A percentile compares a stretch with the other conserved stretches of the same genome.
These are phyloP conservation scores for Dipodascopsis uninucleata DNA, from an alignment of 805 yeast species.

Conservation along the genomic window DNA sequence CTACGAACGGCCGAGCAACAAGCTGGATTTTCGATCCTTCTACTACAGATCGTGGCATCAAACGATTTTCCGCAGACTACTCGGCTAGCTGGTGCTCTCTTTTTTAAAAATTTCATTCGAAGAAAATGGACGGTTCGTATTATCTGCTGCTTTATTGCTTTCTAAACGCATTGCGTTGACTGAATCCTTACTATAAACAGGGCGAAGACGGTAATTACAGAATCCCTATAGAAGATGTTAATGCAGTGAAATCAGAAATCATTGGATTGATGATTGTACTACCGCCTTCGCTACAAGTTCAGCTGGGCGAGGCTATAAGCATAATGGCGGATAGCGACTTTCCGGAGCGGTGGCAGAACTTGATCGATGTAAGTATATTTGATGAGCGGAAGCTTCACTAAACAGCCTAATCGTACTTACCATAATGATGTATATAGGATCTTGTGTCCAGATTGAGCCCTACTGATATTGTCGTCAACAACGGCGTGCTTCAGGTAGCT, in stretches of 20 bases:
- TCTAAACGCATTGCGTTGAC: not conserved
- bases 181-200: slow-evolving; percentile 1
- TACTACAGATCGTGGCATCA: slow-evolving; percentile 75
- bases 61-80: slow-evolving; percentile 49
- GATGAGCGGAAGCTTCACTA: not conserved
- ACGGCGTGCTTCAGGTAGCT: slow-evolving; percentile 85
- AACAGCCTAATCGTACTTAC: slow-evolving; percentile 3
- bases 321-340: slow-evolving; percentile 94
- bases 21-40: slow-evolving; percentile 70
- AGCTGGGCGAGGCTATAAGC: slow-evolving; percentile 90
- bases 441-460: slow-evolving; percentile 62
- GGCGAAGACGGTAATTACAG: slow-evolving; percentile 82
- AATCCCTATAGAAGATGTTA: slow-evolving; percentile 58
- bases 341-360: slow-evolving; percentile 81
- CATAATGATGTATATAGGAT: slow-evolving; percentile 35
- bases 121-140: slow-evolving; percentile 58
- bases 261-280: slow-evolving; percentile 79
- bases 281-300: slow-evolving; percentile 74
- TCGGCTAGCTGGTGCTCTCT: slow-evolving; percentile 83
- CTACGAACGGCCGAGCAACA: slow-evolving; percentile 59
- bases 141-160: not conserved
- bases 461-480: slow-evolving; percentile 68
- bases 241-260: slow-evolving; percentile 67
- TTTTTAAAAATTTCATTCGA: slow-evolving; percentile 81
- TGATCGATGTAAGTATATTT: slow-evolving; percentile 51